phyloP scores from a whole-genome alignment of 345 rosid genomes.

The Gossypium ekmanianum region DNA sequence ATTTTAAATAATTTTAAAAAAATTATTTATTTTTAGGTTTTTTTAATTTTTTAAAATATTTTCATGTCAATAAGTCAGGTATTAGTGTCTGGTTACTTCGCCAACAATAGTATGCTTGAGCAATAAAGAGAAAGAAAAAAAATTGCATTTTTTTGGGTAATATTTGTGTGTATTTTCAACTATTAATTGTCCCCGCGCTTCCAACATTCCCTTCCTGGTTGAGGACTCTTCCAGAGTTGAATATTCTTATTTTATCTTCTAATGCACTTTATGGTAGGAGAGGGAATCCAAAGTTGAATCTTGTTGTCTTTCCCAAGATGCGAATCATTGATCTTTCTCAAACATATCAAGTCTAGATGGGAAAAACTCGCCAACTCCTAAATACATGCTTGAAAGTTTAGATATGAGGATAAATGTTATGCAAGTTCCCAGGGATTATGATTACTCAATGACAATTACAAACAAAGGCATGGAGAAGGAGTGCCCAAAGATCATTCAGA shows the following conservation, averaged over 20 bases:
- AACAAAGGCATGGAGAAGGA: background rate
- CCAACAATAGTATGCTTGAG: too few species aligned
- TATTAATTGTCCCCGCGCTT: too few species aligned
- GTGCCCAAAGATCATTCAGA: background rate
- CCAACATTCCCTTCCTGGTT: slow-evolving; percentile 9
- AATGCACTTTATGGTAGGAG: background rate
- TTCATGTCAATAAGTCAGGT: too few species aligned
- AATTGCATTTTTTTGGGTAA: too few species aligned
- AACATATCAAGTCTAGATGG: background rate
- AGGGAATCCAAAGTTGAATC: background rate
- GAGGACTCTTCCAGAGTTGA: background rate
- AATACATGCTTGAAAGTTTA: background rate
- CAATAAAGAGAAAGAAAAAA: too few species aligned
- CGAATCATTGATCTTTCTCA: background rate
- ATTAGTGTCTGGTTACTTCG: too few species aligned
- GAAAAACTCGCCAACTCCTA: background rate
- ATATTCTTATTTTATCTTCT: background rate
- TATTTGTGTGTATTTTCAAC: too few species aligned
- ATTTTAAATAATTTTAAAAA: too few species aligned
- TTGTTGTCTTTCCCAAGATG: background rate
- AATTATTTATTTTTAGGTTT: too few species aligned
- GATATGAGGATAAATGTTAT: background rate
- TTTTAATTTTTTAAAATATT: too few species aligned
- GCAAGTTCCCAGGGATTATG: background rate
- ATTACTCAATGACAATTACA: slow-evolving; percentile 7